Base-by-base conservation (phyloP, 2,329 filamentous ascomycete species). In the Geosmithia putterillii region DNA sequence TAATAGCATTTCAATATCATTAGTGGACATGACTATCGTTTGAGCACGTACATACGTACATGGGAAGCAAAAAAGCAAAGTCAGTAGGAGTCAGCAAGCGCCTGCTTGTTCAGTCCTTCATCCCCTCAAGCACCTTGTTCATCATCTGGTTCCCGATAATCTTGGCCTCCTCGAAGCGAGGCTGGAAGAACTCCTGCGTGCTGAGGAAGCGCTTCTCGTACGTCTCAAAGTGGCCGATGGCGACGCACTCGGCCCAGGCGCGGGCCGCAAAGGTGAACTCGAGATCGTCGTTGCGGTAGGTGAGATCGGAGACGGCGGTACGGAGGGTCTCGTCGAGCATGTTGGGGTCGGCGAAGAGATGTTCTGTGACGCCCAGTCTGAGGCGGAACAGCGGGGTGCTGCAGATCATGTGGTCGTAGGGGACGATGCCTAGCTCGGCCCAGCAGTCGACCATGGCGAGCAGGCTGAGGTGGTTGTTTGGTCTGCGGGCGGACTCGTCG, bases 331-430 rank as follows among this genome's bases (percentile, higher is more conserved):
- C 87, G 42, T 94, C 83, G 14, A 98, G 77, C 42, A 95, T 70
- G 3, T 75, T 76, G 17, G 77, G 73, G 55, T 89, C 88, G 50
- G 88, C 82, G 69, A 95, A 98, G 34, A 98, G 72, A 59, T 94
- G 90, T 65, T 98, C 92, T 1, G 89, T 90, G n/a, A 95, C 94
- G 45, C 92, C 92, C 28, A 98, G 76, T 79, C 92, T 95, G 50
- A 98, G 78, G 42, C 92, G 84, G 70, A 98, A 98, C 40, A 96
- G 77, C 67, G 92, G 92, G 35, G 92, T 98, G 43, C 88, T 95
- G 68, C 92, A 98, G 52, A 98, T 94, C 89, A 98, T 98, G 69
- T 98, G 94, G 63, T 98, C 90, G 62, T 98, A 98, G 1, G 92
- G 92, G 40, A 94, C 84, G 54, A 95, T 98, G 28, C 81, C 84